Conservation (phyloP, 352 stramenopile genomes). For the Blastocystis sp. region DNA sequence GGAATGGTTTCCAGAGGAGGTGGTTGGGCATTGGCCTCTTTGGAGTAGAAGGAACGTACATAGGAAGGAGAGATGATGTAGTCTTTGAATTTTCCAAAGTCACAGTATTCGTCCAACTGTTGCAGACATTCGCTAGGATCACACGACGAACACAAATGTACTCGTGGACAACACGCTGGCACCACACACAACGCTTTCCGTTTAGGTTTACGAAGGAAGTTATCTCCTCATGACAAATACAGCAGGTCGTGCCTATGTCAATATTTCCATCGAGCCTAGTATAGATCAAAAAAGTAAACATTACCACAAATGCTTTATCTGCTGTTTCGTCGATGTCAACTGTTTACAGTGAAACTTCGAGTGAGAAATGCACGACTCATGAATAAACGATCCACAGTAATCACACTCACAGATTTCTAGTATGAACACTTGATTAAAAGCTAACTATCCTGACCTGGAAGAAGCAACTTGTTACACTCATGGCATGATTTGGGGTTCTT, state of each 20-base stretch:
- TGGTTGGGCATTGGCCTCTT: neutral
- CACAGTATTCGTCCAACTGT: neutral
- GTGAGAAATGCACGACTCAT: conserved; percentile 22
- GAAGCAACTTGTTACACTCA: conserved; percentile 36
- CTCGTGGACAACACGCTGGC: conserved; percentile 59
- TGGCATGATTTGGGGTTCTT: conserved; percentile 44
- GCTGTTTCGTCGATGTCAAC: conserved; percentile 41
- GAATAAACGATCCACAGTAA: conserved; percentile 55
- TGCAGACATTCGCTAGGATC: conserved; percentile 11
- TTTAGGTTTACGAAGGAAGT: conserved; percentile 52
- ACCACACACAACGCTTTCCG: conserved; percentile 57
- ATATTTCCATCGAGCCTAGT: conserved; percentile 55
- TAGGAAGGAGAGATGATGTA: conserved; percentile 58
- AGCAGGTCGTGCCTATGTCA: conserved; percentile 58
- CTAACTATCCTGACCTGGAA: conserved; percentile 19
- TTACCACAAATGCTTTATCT: conserved; percentile 57
- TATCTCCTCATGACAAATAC: conserved; percentile 60
- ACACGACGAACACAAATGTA: neutral
- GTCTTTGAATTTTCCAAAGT: neutral
- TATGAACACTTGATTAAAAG: neutral
- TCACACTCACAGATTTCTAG: conserved; percentile 62
- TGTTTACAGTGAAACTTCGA: conserved; percentile 62
- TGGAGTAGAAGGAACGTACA: neutral
- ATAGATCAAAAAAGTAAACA: neutral
- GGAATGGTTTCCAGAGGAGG: neutral